Conservation (phyloP, 352 stramenopile genomes). For the Phytophthora capsici region DNA sequence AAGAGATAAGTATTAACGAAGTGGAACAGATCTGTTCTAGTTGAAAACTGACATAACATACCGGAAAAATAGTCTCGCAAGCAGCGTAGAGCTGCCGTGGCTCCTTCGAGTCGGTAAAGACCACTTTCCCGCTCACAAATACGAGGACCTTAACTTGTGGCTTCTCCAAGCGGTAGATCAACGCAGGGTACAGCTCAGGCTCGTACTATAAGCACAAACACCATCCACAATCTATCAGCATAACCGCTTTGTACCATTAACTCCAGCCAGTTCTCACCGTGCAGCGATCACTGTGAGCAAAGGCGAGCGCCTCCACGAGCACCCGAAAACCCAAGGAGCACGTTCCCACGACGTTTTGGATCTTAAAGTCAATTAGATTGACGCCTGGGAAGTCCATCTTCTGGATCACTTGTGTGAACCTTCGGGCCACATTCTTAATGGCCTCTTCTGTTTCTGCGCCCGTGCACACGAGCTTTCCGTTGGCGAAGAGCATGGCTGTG, state of each 20-base stretch:
- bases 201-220: constrained; percentile 88
- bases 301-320: constrained; percentile 82
- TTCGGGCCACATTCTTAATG: constrained; percentile 78
- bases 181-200: constrained; percentile 98
- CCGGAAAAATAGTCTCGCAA: constrained; percentile 82
- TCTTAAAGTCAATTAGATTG: constrained; percentile 90
- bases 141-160: constrained; percentile 98
- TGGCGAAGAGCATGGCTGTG: constrained; percentile 86
- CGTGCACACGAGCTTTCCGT: constrained; percentile 85
- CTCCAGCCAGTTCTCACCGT: constrained; percentile 46
- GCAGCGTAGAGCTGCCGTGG: constrained; percentile 80
- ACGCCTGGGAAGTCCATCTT: constrained; percentile 87
- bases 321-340: constrained; percentile 79
- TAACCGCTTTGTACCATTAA: no score
- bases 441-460: constrained; percentile 74
- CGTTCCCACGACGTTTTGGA: constrained; percentile 84
- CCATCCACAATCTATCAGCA: not conserved
- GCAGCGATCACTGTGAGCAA: constrained; percentile 75
- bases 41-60: constrained; percentile 28
- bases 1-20: constrained; percentile 1
- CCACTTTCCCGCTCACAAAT: constrained; percentile 98
- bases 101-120: constrained; percentile 95
- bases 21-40: not conserved
- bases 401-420: constrained; percentile 87
- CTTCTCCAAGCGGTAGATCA: constrained; percentile 98